A percentile compares a stretch with the other conserved stretches of the same genome.
These are phyloP conservation scores for Lactarius psammicola DNA, from an alignment of 768 basidiomycete species.

Conservation along the genomic window DNA sequence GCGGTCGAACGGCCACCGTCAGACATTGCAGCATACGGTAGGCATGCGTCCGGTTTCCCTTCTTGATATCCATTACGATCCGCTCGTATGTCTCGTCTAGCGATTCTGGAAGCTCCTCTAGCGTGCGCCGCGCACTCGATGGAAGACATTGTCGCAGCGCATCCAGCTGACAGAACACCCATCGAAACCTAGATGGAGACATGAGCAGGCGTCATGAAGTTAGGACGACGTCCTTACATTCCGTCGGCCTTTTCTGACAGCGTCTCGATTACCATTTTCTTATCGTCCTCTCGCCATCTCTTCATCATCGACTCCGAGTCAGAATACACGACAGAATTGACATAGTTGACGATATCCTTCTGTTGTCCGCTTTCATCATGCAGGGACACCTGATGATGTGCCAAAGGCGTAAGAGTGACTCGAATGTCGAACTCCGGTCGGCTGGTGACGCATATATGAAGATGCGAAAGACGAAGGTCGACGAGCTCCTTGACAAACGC, in stretches of 20 bases:
- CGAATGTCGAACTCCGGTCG: neutral
- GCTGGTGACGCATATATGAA: neutral
- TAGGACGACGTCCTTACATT: neutral
- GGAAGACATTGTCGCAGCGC: neutral
- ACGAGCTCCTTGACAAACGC: neutral
- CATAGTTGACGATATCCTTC: neutral
- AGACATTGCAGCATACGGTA: neutral
- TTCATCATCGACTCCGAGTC: neutral
- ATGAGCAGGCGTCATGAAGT: neutral
- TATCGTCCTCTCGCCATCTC: no score
- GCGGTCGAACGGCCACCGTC: neutral
- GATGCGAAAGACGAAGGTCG: neutral
- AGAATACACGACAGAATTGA: neutral
- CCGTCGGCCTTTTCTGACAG: no score
- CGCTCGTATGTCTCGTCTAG: neutral
- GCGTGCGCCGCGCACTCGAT: neutral
- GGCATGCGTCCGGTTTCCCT: neutral
- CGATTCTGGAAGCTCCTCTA: neutral
- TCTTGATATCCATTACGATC: neutral
- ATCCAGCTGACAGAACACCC: neutral
- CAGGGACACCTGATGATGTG: neutral
- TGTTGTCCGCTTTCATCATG: neutral
- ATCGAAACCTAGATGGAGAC: neutral
- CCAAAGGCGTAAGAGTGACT: neutral
- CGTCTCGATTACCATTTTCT: no score